A percentile compares a stretch with the other conserved stretches of the same genome.
These are phyloP conservation scores for Capsicum pubescens DNA, from an alignment of 257 asterid species.

Conservation along the genomic window DNA sequence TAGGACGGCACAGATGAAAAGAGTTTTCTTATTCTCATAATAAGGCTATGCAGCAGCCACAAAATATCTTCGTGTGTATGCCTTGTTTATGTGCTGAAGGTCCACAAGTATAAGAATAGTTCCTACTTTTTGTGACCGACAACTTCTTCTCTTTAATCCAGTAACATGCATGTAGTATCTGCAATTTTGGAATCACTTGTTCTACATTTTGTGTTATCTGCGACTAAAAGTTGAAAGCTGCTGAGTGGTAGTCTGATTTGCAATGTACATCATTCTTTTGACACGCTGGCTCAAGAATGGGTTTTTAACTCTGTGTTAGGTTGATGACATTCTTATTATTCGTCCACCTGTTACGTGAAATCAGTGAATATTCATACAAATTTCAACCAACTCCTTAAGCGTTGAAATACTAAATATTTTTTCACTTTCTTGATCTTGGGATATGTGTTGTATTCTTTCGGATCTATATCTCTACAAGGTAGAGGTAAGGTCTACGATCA, in stretches of 20 bases:
- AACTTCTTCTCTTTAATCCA: background rate
- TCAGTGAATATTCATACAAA: background rate
- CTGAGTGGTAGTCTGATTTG: conserved; percentile 13
- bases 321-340: conserved; percentile 4
- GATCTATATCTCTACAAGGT: too few relatives aligned
- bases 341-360: background rate
- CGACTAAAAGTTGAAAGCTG: conserved; percentile 13
- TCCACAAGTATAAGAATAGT: background rate
- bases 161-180: background rate
- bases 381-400: background rate
- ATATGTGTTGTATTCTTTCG: too few relatives aligned
- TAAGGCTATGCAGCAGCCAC: background rate
- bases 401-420: background rate
- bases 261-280: background rate
- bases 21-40: background rate
- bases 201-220: background rate
- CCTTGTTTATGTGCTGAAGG: background rate
- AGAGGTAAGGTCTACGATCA: too few relatives aligned
- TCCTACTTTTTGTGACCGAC: background rate
- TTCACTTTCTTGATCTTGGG: too few relatives aligned
- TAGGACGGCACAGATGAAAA: background rate
- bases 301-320: background rate
- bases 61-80: background rate
- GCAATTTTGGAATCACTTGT: too few relatives aligned
- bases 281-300: background rate